These are phyloP conservation scores for Magnaporthiopsis rhizophila DNA, from an alignment of 2,329 filamentous ascomycete species.

Conservation along the genomic window DNA sequence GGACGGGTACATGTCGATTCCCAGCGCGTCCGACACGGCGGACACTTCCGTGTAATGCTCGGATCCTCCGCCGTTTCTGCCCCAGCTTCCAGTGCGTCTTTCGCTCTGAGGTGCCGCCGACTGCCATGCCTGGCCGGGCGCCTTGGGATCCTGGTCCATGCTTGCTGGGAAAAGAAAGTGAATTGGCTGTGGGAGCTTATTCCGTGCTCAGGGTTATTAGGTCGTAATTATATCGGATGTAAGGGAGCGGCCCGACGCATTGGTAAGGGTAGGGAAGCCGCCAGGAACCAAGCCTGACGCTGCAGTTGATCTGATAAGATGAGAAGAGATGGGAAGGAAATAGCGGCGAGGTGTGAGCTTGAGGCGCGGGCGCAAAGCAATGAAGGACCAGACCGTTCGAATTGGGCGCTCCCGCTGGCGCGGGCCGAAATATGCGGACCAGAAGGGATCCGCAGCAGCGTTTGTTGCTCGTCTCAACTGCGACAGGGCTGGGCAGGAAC, in stretches of 20 bases:
- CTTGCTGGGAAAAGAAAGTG: neutral
- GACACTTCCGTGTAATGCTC: neutral
- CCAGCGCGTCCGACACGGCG: neutral
- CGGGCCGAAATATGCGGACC: neutral
- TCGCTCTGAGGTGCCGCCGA: neutral
- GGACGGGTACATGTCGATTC: neutral
- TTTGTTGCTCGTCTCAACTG: neutral
- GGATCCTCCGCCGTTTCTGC: neutral
- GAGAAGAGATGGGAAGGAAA: neutral
- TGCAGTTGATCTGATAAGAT: neutral
- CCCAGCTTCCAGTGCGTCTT: neutral
- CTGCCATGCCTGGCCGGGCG: neutral
- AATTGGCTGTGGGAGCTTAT: neutral
- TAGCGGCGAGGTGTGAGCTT: neutral
- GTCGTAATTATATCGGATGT: neutral
- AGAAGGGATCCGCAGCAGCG: neutral
- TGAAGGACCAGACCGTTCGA: neutral
- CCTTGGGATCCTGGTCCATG: neutral
- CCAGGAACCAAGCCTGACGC: neutral
- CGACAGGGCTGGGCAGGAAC: too few relatives aligned
- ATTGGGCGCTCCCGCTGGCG: neutral
- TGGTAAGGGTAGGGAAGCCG: too few relatives aligned
- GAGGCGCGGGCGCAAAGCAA: neutral
- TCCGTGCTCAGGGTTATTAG: neutral
- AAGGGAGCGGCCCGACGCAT: neutral